These are phyloP conservation scores for Elongisporangium senticosum DNA, from an alignment of 352 stramenopile species.

Conservation along the genomic window DNA sequence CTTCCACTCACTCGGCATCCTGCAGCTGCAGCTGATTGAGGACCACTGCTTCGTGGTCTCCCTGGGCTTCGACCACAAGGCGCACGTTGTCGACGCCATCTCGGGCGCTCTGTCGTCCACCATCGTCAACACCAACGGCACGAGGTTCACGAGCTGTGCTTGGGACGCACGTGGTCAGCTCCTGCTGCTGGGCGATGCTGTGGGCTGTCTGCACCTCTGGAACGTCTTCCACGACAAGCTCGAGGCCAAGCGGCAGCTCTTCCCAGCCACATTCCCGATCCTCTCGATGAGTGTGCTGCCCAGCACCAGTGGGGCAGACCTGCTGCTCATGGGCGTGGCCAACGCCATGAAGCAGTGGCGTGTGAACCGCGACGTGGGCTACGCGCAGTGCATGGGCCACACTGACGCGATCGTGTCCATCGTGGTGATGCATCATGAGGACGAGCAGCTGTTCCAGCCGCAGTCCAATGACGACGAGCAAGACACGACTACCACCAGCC, in stretches of 20 bases:
- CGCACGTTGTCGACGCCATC: constrained; percentile 63
- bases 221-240: constrained; percentile 64
- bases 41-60: constrained; percentile 74
- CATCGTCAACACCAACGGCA: constrained; percentile 37
- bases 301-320: not conserved
- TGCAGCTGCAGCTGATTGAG: constrained; percentile 42
- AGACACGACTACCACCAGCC: constrained; percentile 15
- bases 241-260: constrained; percentile 31
- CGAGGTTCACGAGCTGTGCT: constrained; percentile 49
- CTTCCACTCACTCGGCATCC: constrained; percentile 62
- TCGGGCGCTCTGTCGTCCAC: constrained; percentile 48
- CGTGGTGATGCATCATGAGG: constrained; percentile 23
- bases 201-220: constrained; percentile 53
- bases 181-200: constrained; percentile 49
- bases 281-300: constrained; percentile 7
- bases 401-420: constrained; percentile 41
- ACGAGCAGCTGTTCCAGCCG: constrained; percentile 13
- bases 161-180: constrained; percentile 48
- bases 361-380: constrained; percentile 56
- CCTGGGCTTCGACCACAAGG: constrained; percentile 69
- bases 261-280: constrained; percentile 10
- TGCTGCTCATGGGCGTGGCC: constrained; percentile 1
- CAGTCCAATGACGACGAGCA: not conserved
- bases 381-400: constrained; percentile 49
- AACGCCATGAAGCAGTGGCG: constrained; percentile 56